Evolutionary conservation across 371 early-diverging fungal genomes (phyloP), one percentile per base, ranked within the genome.

Genomic region (Basidiobolus meristosporus): DNA sequence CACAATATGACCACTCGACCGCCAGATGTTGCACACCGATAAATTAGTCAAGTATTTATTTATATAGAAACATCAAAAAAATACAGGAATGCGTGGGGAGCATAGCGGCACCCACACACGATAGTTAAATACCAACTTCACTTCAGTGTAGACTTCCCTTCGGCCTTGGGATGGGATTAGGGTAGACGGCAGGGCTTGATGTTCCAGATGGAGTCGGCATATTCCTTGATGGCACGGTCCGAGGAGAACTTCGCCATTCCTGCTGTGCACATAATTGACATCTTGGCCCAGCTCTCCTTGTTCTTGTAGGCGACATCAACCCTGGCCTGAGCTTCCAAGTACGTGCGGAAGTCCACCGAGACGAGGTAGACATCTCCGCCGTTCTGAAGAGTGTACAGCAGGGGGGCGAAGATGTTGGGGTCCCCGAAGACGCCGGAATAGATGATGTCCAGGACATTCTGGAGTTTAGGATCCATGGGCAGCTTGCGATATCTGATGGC

Each of bases 221-320:
- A 89, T 42, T 87, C 89, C 50, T 65, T 54, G 61, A 87, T 76
- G 23, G 85, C 65, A 47, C 89, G 69, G 47, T 77, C 78, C 22
- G 82, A 73, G 36, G 81, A 80, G 65, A 90, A 90, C 55, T 84
- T 83, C 55, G 82, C 78, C 88, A 88, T 88, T 45, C 74, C 63
- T 36, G 90, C 84, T 16, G 85, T 80, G 39, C 85, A 85, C 39
- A 71, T 56, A 47, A 91, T 90, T 36, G 76, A 77, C 60, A 76
- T 81, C 54, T 70, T 72, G 31, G 73, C 64, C 92, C 92, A 91
- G 31, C 54, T 55, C 16, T 61, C 56, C 49, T 60, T 60, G 59
- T 90, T 66, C 53, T 71, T 63, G 62, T 73, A 91, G 1, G 75
- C 71, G n/a, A 49, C 65, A 49, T 90, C 90, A 34, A 82, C 79